Percentiles rank a stretch among this genome's conserved stretches.
phyloP scores from a whole-genome alignment of 192 early-diverging fungal species.

The Coemansia sp. region DNA sequence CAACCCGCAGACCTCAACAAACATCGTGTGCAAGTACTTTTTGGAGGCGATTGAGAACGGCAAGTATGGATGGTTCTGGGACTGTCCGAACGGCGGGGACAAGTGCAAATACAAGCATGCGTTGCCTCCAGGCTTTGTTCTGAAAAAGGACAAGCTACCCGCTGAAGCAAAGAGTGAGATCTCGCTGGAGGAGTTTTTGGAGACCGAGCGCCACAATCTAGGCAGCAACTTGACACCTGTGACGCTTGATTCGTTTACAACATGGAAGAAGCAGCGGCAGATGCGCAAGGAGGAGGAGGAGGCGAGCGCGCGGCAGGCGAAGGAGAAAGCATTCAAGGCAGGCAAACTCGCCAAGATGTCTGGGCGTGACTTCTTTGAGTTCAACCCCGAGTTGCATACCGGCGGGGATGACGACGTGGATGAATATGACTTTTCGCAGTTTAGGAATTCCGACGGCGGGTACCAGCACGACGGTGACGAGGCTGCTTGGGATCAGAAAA shows the following conservation, averaged over 20 bases:
- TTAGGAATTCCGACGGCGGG: slow-evolving; percentile 66
- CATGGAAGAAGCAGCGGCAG: slow-evolving; percentile 91
- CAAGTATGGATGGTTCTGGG: slow-evolving; percentile 99
- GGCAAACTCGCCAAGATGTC: slow-evolving; percentile 93
- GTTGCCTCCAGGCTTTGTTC: slow-evolving; percentile 92
- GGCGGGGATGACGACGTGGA: slow-evolving; percentile 77
- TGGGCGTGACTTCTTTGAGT: slow-evolving; percentile 96
- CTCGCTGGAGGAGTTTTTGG: slow-evolving; percentile 96
- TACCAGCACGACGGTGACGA: slow-evolving; percentile 41
- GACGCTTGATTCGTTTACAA: slow-evolving; percentile 85
- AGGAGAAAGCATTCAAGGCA: slow-evolving; percentile 81
- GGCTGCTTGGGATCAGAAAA: not conserved
- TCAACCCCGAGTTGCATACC: slow-evolving; percentile 87
- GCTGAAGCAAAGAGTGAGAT: slow-evolving; percentile 82
- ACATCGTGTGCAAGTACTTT: slow-evolving; percentile 98
- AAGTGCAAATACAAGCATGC: slow-evolving; percentile 97
- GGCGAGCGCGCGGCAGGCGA: slow-evolving; percentile 67
- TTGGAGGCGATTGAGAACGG: slow-evolving; percentile 93
- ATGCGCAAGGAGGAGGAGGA: slow-evolving; percentile 71
- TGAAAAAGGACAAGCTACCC: slow-evolving; percentile 90
- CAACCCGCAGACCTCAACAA: slow-evolving; percentile 85
- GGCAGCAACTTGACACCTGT: slow-evolving; percentile 94
- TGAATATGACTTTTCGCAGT: slow-evolving; percentile 79
- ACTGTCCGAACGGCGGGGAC: slow-evolving; percentile 93
- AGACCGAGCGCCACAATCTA: slow-evolving; percentile 95